Base-by-base conservation (phyloP, 345 rosid genomes). In the Kandelia obovata region DNA sequence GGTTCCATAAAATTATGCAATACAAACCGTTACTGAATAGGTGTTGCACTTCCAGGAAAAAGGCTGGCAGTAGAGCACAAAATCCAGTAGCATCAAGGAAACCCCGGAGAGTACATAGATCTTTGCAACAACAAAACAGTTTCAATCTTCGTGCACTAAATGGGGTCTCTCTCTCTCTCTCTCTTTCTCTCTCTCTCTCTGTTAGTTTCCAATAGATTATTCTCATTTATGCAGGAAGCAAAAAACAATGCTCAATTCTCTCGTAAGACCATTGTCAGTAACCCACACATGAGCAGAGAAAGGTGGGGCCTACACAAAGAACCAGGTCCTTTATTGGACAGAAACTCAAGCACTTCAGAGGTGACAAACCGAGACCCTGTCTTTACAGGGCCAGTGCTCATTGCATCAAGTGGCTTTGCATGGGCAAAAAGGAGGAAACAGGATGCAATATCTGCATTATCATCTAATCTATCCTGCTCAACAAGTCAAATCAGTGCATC, bases 31-130 rank as follows among this genome's bases (percentile, higher is more conserved):
- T 3, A 19, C 56, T 56, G 32, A 75, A 27, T 47, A 19, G n/a
- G 23, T 56, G 56, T 63, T 65, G 34, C 23, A 49, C 68, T 57
- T 75, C 30, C 83, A 90, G 96, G 85, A 88, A 76, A 76, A 84
- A 66, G 70, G 80, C 66, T 19, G 83, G 86, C 49, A 59, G 79
- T 10, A 80, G 72, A 74, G 56, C 69, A 49, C 73, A 86, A 66
- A 89, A 84, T 58, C 53, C 82, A 15, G 84, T 75, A 70, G 65
- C 78, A n/a, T 25, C 83, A n/a, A 82, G 81, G 67, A 83, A 76
- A 77, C 65, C 81, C 5, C 81, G 80, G 77, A 82, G 75, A 79
- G 49, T 68, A 30, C 78, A 74, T 62, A 83, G 73, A 71, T n/a
- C 64, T 35, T 71, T 73, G 68, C 83, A 81, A 15, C 85, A 78